Evolutionary conservation across 2,329 filamentous ascomycete genomes (phyloP).

Genomic region (Calonectria hawksworthii): DNA sequence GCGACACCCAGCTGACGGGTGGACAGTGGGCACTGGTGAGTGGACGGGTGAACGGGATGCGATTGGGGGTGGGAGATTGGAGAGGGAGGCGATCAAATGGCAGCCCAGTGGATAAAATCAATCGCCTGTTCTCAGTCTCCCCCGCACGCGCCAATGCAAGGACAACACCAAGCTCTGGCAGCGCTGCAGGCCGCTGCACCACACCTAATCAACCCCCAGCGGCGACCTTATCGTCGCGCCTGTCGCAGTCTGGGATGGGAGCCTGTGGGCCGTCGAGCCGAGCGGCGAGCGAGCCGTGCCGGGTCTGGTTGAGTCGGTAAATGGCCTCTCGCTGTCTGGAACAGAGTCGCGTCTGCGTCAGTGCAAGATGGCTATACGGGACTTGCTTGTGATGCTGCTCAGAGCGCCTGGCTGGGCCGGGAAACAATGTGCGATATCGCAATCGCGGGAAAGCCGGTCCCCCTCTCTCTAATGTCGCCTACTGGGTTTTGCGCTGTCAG

Average conservation of each 20-base stretch:
- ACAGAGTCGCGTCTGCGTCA: conserved; percentile 11
- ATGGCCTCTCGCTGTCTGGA: not conserved
- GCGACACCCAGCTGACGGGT: conserved; percentile 21
- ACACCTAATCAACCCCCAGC: conserved; percentile 8
- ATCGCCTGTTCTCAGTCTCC: conserved; percentile 17
- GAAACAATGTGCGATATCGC: not conserved
- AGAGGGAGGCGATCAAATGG: conserved; percentile 20
- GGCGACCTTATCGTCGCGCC: conserved; percentile 13
- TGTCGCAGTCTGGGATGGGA: not conserved
- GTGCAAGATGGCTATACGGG: not conserved
- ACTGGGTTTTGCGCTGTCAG: conserved; percentile 17
- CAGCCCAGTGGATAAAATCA: conserved; percentile 27
- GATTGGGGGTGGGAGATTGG: conserved; percentile 23
- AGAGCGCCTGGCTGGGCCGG: not conserved
- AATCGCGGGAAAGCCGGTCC: not conserved
- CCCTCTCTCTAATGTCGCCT: conserved; percentile 22
- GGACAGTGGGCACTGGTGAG: conserved; percentile 24
- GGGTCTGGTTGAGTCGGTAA: not conserved
- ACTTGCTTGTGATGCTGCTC: not conserved
- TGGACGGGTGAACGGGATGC: conserved; percentile 13
- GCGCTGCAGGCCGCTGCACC: conserved; percentile 11
- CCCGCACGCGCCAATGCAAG: conserved; percentile 28
- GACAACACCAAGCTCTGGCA: conserved; percentile 19
- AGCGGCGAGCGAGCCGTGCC: not conserved
- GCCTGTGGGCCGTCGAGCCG: conserved; percentile 15